A percentile compares a stretch with the other conserved stretches of the same genome.
These are phyloP conservation scores for Lepidium didymum DNA, from an alignment of 345 rosid species.

Conservation along the genomic window DNA sequence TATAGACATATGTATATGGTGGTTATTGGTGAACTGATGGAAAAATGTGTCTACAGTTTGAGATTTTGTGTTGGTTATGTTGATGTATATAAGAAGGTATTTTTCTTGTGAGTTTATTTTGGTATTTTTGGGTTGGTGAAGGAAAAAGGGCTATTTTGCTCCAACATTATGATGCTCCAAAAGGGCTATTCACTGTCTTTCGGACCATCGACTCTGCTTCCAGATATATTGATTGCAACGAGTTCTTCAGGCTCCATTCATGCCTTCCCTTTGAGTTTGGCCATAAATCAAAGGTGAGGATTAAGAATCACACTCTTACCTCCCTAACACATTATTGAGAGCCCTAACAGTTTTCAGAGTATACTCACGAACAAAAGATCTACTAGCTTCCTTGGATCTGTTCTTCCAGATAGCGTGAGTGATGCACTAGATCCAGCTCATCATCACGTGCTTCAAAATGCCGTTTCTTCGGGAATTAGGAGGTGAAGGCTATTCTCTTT, in stretches of 20 bases:
- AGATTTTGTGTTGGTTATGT: slow-evolving; percentile 5
- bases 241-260: slow-evolving; percentile 90
- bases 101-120: not conserved
- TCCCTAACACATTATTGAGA: not conserved
- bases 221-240: slow-evolving; percentile 71
- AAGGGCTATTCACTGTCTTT: slow-evolving; percentile 86
- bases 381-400: slow-evolving; percentile 64
- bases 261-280: slow-evolving; percentile 55
- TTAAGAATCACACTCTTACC: not conserved
- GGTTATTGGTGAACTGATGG: slow-evolving; percentile 10
- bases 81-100: slow-evolving; percentile 9
- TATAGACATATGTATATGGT: slow-evolving; percentile 23
- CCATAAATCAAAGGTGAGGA: slow-evolving; percentile 62
- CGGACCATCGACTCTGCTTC: slow-evolving; percentile 64
- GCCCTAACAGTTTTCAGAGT: not conserved
- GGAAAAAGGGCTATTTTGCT: not conserved
- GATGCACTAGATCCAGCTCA: slow-evolving; percentile 74
- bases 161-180: not conserved
- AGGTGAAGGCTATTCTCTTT: slow-evolving; percentile 38
- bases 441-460: slow-evolving; percentile 75
- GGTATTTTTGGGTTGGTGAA: not conserved
- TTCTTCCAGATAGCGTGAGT: slow-evolving; percentile 70
- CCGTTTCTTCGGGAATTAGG: slow-evolving; percentile 56
- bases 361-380: slow-evolving; percentile 52
- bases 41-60: not conserved